Evolutionary conservation across 2,329 filamentous ascomycete genomes (phyloP), one percentile per base, ranked within the genome.

Genomic region (Colletotrichum karsti): DNA sequence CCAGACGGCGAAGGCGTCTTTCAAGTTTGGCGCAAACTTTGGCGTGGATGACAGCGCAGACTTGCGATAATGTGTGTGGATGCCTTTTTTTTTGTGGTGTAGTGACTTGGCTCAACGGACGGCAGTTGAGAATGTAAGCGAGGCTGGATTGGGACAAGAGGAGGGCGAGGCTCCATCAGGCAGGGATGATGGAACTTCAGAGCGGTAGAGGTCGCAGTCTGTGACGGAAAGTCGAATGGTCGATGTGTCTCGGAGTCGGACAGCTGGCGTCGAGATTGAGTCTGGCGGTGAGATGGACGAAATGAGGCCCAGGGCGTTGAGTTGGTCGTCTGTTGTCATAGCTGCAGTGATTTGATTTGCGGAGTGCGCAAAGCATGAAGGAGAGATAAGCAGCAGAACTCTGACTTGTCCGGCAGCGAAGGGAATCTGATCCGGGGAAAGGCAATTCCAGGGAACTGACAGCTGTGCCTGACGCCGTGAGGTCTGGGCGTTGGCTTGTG

Each of bases 351-450:
- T 46, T 44, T 67, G 44, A 57, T 67, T 41, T 53, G 46, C 53
- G 33, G 44, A 48, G 12, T 41, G 41, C 53, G n/a, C 57, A 57
- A 58, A 58, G 60, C 53, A 54, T 39, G 18, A 26, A 48, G 22
- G 20, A 10, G 53, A 67, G 64, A 64, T 58, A 58, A 67, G 64
- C 44, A 22, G 39, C n/a, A 22, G 35, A 28, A 15, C 3, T 51
- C 35, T 67, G 64, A 67, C 64, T 64, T 64, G 64, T 41, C 53
- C 60, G 53, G 60, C 64, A 64, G 30, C 13, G 26, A 44, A 54
- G 15, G 50, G 22, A 64, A n/a, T 53, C 41, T 18, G 53, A 64
- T 67, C 64, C 53, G 64, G 44, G 64, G 53, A 64, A 67, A 67
- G 42, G 53, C 54, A 58, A 53, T 58, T 46, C 8, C 58, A 30